Conservation (phyloP, 2,329 filamentous ascomycete species). For the Sporothrix euskadiensis region DNA sequence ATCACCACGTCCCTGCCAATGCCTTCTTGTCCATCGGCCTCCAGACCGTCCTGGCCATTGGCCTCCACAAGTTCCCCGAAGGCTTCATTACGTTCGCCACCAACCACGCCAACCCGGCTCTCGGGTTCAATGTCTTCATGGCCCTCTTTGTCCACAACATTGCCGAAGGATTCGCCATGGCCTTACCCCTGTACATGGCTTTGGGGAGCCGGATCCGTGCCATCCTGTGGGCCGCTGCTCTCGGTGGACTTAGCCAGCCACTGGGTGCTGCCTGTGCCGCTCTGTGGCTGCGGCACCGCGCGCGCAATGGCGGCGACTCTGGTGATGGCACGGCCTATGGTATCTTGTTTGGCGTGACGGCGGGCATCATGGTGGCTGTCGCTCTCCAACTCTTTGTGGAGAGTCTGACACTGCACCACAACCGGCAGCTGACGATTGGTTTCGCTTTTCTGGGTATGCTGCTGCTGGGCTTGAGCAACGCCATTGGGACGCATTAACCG, state of each 20-base stretch:
- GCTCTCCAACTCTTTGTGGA: constrained; percentile 87
- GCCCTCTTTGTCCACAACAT: constrained; percentile 98
- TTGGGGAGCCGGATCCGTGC: constrained; percentile 77
- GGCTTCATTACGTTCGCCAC: constrained; percentile 91
- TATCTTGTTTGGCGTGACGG: constrained; percentile 81
- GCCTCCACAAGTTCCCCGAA: constrained; percentile 91
- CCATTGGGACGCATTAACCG: constrained; percentile 62
- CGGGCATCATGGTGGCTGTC: constrained; percentile 94
- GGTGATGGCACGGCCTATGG: constrained; percentile 67
- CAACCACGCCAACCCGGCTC: constrained; percentile 86
- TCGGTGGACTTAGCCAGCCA: constrained; percentile 87
- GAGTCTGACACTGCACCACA: constrained; percentile 78
- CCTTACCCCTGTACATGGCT: constrained; percentile 88
- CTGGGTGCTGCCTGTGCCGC: constrained; percentile 81
- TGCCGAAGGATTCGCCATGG: constrained; percentile 93
- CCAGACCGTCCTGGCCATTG: constrained; percentile 92
- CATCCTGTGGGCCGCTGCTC: constrained; percentile 77
- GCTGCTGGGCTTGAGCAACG: constrained; percentile 79
- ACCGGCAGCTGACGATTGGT: constrained; percentile 71
- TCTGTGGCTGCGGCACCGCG: constrained; percentile 76
- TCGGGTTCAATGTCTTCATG: constrained; percentile 91
- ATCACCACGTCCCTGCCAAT: constrained; percentile 94
- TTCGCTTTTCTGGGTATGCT: constrained; percentile 88
- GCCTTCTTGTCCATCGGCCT: constrained; percentile 93
- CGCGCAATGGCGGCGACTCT: constrained; percentile 57